phyloP scores from a whole-genome alignment of 768 basidiomycete genomes.

The Heimioporus sp. region DNA sequence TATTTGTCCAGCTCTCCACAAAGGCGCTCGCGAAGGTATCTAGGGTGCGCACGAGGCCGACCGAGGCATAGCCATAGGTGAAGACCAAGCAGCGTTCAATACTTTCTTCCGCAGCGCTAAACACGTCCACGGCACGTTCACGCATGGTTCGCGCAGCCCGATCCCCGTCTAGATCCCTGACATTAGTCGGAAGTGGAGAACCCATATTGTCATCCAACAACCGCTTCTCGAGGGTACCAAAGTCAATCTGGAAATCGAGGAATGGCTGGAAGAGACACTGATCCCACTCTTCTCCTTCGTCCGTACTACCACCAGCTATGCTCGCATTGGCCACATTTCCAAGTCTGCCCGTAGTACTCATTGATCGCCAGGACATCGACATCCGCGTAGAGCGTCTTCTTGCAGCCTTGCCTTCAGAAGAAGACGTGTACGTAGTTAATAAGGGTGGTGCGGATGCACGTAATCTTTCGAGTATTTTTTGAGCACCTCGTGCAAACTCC shows the following conservation, averaged over 20 bases:
- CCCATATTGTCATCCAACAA: conserved; percentile 59
- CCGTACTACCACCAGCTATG: conserved; percentile 3
- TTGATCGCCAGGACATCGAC: conserved; percentile 61
- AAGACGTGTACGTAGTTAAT: conserved; percentile 16
- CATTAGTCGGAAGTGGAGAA: conserved; percentile 38
- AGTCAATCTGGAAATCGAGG: conserved; percentile 86
- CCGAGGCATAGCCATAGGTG: conserved; percentile 86
- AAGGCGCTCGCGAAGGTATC: conserved; percentile 73
- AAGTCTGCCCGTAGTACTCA: conserved; percentile 21
- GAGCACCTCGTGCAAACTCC: conserved; percentile 72
- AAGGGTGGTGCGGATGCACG: conserved; percentile 35
- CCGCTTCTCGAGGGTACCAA: conserved; percentile 72
- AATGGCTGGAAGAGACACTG: conserved; percentile 92
- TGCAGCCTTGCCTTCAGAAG: conserved; percentile 32
- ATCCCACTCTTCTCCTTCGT: conserved; percentile 70
- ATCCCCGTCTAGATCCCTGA: conserved; percentile 30
- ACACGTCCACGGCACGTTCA: conserved; percentile 74
- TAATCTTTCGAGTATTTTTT: conserved; percentile 77
- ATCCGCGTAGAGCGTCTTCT: conserved; percentile 59
- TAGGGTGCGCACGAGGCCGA: conserved; percentile 69
- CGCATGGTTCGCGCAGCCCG: conserved; percentile 61
- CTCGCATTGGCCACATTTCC: conserved; percentile 11
- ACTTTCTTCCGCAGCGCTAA: conserved; percentile 78
- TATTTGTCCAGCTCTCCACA: conserved; percentile 58
- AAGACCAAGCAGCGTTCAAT: conserved; percentile 71